Conservation (phyloP, 106 monocot species). For the Phalaenopsis aphrodite region DNA sequence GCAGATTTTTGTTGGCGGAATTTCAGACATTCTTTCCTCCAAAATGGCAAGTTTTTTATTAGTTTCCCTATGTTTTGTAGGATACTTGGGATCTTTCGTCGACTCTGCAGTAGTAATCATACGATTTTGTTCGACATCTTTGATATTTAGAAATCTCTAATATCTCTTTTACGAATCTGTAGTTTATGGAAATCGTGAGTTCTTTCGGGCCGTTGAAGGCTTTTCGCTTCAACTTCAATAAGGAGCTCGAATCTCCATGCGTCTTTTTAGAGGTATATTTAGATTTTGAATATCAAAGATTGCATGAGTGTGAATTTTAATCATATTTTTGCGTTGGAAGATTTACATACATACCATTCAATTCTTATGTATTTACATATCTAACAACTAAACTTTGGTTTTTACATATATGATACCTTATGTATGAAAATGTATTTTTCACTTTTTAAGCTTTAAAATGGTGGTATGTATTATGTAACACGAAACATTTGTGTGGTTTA, state of each 20-base stretch:
- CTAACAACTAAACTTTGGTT: too few species aligned
- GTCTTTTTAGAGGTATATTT: constrained; percentile 82
- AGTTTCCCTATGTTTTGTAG: neutral
- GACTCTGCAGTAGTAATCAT: neutral
- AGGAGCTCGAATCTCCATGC: constrained; percentile 53
- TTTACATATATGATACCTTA: too few species aligned
- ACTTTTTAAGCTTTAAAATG: too few species aligned
- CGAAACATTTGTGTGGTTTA: too few species aligned
- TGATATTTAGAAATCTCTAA: neutral
- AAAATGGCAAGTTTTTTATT: constrained; percentile 47
- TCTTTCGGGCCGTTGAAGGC: constrained; percentile 63
- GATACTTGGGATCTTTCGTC: neutral
- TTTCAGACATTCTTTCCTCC: constrained; percentile 66
- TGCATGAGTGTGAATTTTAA: neutral
- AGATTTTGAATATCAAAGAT: neutral
- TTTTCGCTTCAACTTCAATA: constrained; percentile 60
- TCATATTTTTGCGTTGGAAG: neutral
- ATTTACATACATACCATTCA: too few species aligned
- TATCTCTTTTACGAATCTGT: constrained; percentile 19
- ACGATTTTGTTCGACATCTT: neutral
- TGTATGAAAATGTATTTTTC: too few species aligned
- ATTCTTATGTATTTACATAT: too few species aligned
- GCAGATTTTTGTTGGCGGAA: constrained; percentile 90
- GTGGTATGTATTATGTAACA: too few species aligned
- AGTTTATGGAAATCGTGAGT: constrained; percentile 75